Evolutionary conservation across 306 rosid genomes (phyloP), one percentile per base, ranked within the genome.

Genomic region (Sindora glabra): DNA sequence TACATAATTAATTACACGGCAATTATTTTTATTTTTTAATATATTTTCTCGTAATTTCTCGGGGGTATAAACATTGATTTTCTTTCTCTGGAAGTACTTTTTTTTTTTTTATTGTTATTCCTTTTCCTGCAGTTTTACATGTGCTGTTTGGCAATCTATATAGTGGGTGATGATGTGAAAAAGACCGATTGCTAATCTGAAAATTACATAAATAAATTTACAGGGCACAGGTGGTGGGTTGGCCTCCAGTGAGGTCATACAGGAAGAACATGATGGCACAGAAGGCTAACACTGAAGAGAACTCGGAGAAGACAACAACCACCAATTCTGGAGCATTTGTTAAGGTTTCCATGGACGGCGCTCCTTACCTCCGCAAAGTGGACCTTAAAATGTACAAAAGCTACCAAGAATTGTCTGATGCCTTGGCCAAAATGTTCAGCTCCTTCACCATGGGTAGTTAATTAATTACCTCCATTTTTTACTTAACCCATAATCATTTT

Each of bases 171-270:
- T 4, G 8, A 29, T 29, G 8, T 10, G 39, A 52, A 53, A 59
- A 33, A 64, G 39, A 65, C 52, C 29, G 25, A 9, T 4, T 29
- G 51, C 10, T 3, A 8, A 72, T 64, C 59, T 59, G 68, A 27
- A 58, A n/a, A n/a, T n/a, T n/a, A n/a, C n/a, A 47, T 38, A 10
- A 9, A 1, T 34, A 3, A 15, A 56, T 62, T 72, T 63, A n/a
- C 80, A 94, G 99, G 80, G 80, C 95, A 63, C 99, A 89, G 67
- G 95, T 89, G 8, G 97, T 94, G 83, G 99, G 99, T 53, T 94
- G 99, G 99, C 99, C 99, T 66, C 99, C 99, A n/a, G 99, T 94
- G 83, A 72, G 94, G n/a, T 80, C 90, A 9, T 84, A 80, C 81
- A 77, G 99, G 64, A 94, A 89, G 95, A 94, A 89, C 76, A 70